Evolutionary conservation across 345 rosid species (phyloP), one percentile per base, ranked within the genome.

Genomic region (Iberis pinnata): DNA sequence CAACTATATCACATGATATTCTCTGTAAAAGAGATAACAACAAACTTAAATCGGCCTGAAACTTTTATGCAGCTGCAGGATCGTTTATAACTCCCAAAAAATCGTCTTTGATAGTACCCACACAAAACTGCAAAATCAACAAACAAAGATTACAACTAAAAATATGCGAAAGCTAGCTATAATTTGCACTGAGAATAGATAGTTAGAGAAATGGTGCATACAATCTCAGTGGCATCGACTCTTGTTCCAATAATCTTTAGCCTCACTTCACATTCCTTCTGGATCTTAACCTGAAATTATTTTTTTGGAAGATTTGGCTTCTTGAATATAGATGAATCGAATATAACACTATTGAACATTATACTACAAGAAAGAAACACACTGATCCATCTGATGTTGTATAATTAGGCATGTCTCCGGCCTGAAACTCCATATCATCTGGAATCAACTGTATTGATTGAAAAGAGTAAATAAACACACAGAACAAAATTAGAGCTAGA

Each of bases 371-470:
- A 49, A 24, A 15, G 55, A 52, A 56, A 44, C 81, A 31, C 38
- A 84, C 96, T 1, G 95, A 87, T 73, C 95, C 92, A 78, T 87
- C 95, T 18, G 86, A 84, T 54, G 96, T 82, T 1, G 96, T 82
- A 59, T 84, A 90, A 46, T 82, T 90, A 50, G 98, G 98, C 78
- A 81, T 71, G 50, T 87, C 98, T 65, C 98, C 95, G 15, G 89
- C 71, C 32, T 90, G 96, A 65, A 87, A 87, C 72, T 90, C 96
- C 96, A 84, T 87, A 71, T 87, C 98, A 62, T 90, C 96, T 1
- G 96, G 96, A 56, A 84, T 90, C 76, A 87, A 67, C 98, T 90
- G 65, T 39, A 35, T 3, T 38, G 5, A 32, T 5, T 29, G 20
- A 8, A 44, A 18, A 50, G 13, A 43, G 36, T 58, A 5, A 48